Percentiles rank a stretch among this genome's conserved stretches.
phyloP scores from a whole-genome alignment of 352 stramenopile species.

The Globisporangium acanthophoron region DNA sequence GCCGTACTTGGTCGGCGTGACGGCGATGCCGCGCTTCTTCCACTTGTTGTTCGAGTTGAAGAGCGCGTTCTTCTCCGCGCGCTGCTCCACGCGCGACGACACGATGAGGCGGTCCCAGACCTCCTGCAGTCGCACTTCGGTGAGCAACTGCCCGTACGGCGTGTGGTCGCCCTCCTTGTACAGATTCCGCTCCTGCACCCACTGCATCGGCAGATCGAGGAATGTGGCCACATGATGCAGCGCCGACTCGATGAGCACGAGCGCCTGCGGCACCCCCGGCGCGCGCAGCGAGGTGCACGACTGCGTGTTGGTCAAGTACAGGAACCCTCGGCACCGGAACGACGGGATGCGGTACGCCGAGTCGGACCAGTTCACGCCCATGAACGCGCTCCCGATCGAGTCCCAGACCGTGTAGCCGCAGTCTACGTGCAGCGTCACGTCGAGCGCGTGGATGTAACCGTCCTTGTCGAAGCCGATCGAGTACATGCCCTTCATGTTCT shows the following conservation, averaged over 20 bases:
- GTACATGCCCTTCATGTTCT: conserved; percentile 94
- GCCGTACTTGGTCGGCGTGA: conserved; percentile 91
- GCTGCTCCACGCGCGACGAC: conserved; percentile 62
- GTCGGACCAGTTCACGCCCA: conserved; percentile 94
- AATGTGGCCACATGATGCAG: conserved; percentile 92
- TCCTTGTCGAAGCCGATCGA: conserved; percentile 79
- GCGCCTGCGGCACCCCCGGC: conserved; percentile 92
- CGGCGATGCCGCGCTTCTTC: conserved; percentile 88
- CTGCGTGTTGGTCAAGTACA: conserved; percentile 93
- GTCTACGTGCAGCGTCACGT: conserved; percentile 94
- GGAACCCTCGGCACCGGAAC: conserved; percentile 79
- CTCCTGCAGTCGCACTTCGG: conserved; percentile 87
- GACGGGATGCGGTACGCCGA: conserved; percentile 93
- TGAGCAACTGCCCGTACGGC: conserved; percentile 90
- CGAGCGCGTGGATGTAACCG: conserved; percentile 85
- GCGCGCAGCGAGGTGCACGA: conserved; percentile 94
- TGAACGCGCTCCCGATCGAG: conserved; percentile 89
- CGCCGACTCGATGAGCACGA: conserved; percentile 90
- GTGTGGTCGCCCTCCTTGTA: conserved; percentile 89
- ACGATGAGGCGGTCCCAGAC: conserved; percentile 78
- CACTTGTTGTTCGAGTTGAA: conserved; percentile 92
- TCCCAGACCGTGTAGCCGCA: conserved; percentile 93
- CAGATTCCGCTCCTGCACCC: conserved; percentile 88
- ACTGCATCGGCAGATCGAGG: conserved; percentile 60
- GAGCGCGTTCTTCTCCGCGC: conserved; percentile 55